Base-by-base conservation (phyloP, 805 yeast species). In the Kodamaea kakaduensis region DNA sequence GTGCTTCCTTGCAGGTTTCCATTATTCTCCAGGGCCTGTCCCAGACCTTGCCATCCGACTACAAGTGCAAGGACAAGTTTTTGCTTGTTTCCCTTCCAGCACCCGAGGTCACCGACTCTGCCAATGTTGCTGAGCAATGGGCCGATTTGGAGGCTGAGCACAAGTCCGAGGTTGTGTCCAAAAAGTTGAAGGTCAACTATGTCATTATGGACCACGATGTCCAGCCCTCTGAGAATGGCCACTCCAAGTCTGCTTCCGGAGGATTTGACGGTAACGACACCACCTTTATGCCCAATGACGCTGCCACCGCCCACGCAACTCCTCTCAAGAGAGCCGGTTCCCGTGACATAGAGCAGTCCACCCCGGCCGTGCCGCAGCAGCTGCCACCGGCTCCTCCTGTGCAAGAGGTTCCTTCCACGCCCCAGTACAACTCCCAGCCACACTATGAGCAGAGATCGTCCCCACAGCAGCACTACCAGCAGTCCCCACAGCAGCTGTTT, bases 11-110 rank as follows among this genome's bases (percentile, higher is more conserved):
- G 35, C 77, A 83, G 37, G 84, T 93, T 35, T 76, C 89, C 31
- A 81, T 93, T 50, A 86, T 87, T 50, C 78, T 87, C 44, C 89
- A 89, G 62, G 96, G 95, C 10, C 71, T 84, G 48, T 66, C 78
- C 36, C 78, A 78, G 50, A 90, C 85, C 41, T 89, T 94, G 34
- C 67, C 77, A 3, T 61, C 76, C 32, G 87, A 78, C 53, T 77
- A 73, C 64, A 82, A 81, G 61, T 84, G 95, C 63, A 84, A 81
- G 59, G 97, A 93, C 64, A 93, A 93, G 67, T 93, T 93, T 59
- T 76, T 90, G 52, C 79, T 93, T 41, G 89, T 89, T 48, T 77
- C 94, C 17, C 72, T 88, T 46, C 94, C 96, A 31, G 77, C 87
- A 42, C 78, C 83, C 12, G 74, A 70, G 38, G 58, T 75, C 42